A percentile compares a stretch with the other conserved stretches of the same genome.
phyloP scores from a whole-genome alignment of 2,329 filamentous ascomycete species.

The Hypoxylon sp. region DNA sequence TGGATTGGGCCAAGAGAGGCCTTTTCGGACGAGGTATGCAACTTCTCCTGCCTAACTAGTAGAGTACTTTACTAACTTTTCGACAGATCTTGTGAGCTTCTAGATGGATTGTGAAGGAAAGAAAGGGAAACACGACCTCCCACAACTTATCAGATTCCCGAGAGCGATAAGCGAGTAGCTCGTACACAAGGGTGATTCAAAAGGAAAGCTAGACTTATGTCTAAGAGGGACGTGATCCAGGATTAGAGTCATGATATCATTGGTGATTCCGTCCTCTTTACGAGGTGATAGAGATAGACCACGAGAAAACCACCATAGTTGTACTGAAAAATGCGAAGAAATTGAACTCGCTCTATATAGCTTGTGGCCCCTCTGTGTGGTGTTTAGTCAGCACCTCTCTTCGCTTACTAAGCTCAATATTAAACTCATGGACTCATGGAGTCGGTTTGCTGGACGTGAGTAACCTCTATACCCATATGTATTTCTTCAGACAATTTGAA shows the following conservation, averaged over 20 bases:
- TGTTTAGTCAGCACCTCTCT: background rate
- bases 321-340: constrained; percentile 2
- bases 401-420: background rate
- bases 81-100: constrained; percentile 51
- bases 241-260: background rate
- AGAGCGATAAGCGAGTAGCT: background rate
- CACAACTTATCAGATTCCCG: background rate
- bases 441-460: too few relatives aligned
- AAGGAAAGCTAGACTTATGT: background rate
- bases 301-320: background rate
- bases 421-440: background rate
- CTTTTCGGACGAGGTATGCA: constrained; percentile 92
- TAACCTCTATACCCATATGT: too few relatives aligned
- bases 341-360: background rate
- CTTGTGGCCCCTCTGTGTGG: too few relatives aligned
- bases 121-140: background rate
- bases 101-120: constrained; percentile 25
- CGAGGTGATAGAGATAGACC: constrained; percentile 4
- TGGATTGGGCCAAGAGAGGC: constrained; percentile 99
- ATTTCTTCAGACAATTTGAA: too few relatives aligned
- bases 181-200: background rate
- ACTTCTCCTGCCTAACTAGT: background rate
- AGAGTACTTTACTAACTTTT: constrained; percentile 11
- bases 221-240: background rate
- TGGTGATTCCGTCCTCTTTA: background rate